phyloP scores from a whole-genome alignment of 2,329 filamentous ascomycete genomes.

The Fusarium aywerte region DNA sequence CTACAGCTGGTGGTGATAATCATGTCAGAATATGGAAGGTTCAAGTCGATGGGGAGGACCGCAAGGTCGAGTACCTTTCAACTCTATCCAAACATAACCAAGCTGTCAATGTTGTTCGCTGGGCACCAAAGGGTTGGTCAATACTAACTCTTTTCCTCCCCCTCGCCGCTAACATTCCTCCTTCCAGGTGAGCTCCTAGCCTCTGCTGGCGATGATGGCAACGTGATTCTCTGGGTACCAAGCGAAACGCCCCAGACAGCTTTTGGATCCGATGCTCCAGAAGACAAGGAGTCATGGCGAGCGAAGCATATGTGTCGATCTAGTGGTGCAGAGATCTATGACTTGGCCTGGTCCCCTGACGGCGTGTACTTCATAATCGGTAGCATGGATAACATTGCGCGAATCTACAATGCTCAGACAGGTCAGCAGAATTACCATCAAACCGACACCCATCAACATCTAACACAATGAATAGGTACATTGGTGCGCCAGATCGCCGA shows the following conservation, averaged over 20 bases:
- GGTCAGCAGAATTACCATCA: conserved; percentile 63
- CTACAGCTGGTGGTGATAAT: conserved; percentile 95
- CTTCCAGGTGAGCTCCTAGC: conserved; percentile 85
- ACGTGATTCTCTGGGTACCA: conserved; percentile 95
- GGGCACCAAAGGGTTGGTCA: conserved; percentile 85
- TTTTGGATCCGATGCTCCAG: conserved; percentile 85
- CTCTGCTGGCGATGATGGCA: conserved; percentile 96
- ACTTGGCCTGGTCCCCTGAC: conserved; percentile 98
- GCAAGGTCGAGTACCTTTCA: conserved; percentile 90
- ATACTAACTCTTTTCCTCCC: neutral
- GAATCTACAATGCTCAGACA: conserved; percentile 94
- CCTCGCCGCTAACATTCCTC: conserved; percentile 29
- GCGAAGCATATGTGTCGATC: conserved; percentile 98
- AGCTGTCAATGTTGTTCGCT: conserved; percentile 97
- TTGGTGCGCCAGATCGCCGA: conserved; percentile 93
- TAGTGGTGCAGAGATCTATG: conserved; percentile 95
- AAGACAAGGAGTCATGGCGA: conserved; percentile 97
- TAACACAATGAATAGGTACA: conserved; percentile 54
- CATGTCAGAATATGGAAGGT: conserved; percentile 96
- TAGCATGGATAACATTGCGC: conserved; percentile 98
- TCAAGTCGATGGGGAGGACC: conserved; percentile 83
- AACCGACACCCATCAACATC: neutral
- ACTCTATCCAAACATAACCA: conserved; percentile 95
- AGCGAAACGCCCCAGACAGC: conserved; percentile 75
- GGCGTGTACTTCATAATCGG: conserved; percentile 96